Evolutionary conservation across 1,284 basidiomycete genomes (phyloP).

Genomic region (Heliocybe sulcata): DNA sequence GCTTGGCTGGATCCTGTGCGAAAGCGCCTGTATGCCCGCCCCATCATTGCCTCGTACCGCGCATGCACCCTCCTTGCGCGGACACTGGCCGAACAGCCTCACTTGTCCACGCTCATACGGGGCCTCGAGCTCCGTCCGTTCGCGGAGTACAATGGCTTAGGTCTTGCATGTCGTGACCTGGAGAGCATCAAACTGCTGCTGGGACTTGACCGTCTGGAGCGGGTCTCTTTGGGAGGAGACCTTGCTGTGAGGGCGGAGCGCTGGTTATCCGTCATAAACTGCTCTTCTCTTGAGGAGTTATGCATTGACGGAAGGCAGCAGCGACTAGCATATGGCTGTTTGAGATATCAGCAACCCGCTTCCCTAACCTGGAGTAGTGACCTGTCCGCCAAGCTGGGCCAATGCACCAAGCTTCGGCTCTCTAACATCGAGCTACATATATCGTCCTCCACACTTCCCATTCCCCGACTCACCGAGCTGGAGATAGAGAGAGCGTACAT

Average conservation of each 20-base stretch:
- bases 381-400: slow-evolving; percentile 20
- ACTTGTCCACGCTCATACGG: slow-evolving; percentile 28
- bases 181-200: slow-evolving; percentile 34
- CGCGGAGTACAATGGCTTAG: slow-evolving; percentile 7
- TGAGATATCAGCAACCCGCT: slow-evolving; percentile 5
- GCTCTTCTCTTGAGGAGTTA: slow-evolving; percentile 32
- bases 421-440: slow-evolving; percentile 37
- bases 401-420: slow-evolving; percentile 26
- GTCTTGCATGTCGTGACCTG: slow-evolving; percentile 22
- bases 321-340: background rate
- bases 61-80: slow-evolving; percentile 34
- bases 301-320: slow-evolving; percentile 34
- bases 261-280: slow-evolving; percentile 33
- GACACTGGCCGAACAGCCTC: slow-evolving; percentile 30
- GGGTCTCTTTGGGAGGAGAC: slow-evolving; percentile 37
- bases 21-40: slow-evolving; percentile 37
- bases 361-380: slow-evolving; percentile 24
- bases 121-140: slow-evolving; percentile 36
- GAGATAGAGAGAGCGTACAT: slow-evolving; percentile 31
- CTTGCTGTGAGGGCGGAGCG: slow-evolving; percentile 37
- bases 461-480: slow-evolving; percentile 15
- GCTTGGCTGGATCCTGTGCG: slow-evolving; percentile 37
- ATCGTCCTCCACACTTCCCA: slow-evolving; percentile 24
- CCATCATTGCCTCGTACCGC: slow-evolving; percentile 31
- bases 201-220: slow-evolving; percentile 29